phyloP scores from a whole-genome alignment of 2,329 filamentous ascomycete species.

The Endoconidiophora polonica region DNA sequence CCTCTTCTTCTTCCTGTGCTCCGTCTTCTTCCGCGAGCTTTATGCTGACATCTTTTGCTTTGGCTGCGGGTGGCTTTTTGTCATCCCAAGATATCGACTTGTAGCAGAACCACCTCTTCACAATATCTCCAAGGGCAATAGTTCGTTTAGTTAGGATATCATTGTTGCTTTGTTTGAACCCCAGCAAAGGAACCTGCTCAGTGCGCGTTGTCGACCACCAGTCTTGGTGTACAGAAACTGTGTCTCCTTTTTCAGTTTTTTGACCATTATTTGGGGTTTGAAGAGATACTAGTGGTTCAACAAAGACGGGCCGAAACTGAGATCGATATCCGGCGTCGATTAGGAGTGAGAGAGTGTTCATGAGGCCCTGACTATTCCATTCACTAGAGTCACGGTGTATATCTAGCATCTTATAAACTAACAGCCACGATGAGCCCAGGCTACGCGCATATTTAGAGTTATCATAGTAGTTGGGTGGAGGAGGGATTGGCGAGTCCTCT shows the following conservation, averaged over 20 bases:
- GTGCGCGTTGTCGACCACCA: not conserved
- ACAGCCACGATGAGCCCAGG: conserved; percentile 26
- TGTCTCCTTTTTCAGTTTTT: not conserved
- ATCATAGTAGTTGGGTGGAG: conserved; percentile 21
- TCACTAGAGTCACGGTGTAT: conserved; percentile 53
- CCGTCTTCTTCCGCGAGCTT: not conserved
- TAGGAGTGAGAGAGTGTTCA: conserved; percentile 42
- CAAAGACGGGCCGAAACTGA: conserved; percentile 27
- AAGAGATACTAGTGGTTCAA: conserved; percentile 25
- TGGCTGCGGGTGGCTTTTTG: not conserved
- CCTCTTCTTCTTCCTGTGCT: not conserved
- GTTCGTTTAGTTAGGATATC: conserved; percentile 8
- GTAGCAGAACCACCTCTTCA: conserved; percentile 8
- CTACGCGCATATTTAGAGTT: conserved; percentile 7
- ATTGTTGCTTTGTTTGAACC: conserved; percentile 10
- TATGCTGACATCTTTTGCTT: no score
- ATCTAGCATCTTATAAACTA: conserved; percentile 48
- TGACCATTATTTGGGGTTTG: not conserved
- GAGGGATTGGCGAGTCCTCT: conserved; percentile 21
- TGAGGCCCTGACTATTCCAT: conserved; percentile 60
- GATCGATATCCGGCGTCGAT: conserved; percentile 41
- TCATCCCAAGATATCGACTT: not conserved
- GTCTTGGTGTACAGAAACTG: not conserved
- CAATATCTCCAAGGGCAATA: not conserved
- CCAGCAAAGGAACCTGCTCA: conserved; percentile 10